These are phyloP conservation scores for Xylaria digitata DNA, from an alignment of 2,329 filamentous ascomycete species.

Conservation along the genomic window DNA sequence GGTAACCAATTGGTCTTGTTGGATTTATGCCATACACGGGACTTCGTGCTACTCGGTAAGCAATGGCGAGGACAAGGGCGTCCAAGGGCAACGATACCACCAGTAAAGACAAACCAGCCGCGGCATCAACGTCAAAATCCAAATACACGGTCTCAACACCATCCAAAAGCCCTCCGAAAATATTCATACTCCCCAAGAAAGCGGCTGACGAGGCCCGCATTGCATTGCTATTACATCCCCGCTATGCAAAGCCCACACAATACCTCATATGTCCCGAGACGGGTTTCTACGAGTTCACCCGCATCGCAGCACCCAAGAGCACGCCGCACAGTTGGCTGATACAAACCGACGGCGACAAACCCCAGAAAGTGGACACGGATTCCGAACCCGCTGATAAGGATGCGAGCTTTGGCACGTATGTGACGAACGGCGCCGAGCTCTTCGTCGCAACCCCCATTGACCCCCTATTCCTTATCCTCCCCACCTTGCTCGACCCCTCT, in stretches of 20 bases:
- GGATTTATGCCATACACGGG: background rate
- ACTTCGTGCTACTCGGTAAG: background rate
- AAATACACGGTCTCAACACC: conserved; percentile 56
- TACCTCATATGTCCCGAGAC: conserved; percentile 71
- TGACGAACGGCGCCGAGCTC: conserved; percentile 77
- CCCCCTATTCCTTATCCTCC: conserved; percentile 83
- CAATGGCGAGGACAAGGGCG: conserved; percentile 64
- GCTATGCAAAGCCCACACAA: conserved; percentile 64
- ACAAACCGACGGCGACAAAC: conserved; percentile 47
- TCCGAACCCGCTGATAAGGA: conserved; percentile 39
- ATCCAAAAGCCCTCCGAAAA: conserved; percentile 59
- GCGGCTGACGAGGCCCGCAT: conserved; percentile 66
- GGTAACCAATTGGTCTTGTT: background rate
- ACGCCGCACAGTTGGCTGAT: conserved; percentile 73
- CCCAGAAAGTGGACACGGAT: background rate
- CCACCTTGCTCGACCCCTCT: conserved; percentile 65
- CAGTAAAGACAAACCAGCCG: conserved; percentile 45
- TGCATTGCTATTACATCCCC: conserved; percentile 69
- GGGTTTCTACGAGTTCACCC: conserved; percentile 74
- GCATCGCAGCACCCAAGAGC: conserved; percentile 63
- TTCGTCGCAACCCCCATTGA: conserved; percentile 87
- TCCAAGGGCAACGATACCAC: conserved; percentile 53
- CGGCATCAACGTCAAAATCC: conserved; percentile 42
- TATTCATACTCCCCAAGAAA: conserved; percentile 71
- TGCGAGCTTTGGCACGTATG: conserved; percentile 49